phyloP scores from a whole-genome alignment of 495 filamentous ascomycete genomes.

The Aspergillus asperescens region DNA sequence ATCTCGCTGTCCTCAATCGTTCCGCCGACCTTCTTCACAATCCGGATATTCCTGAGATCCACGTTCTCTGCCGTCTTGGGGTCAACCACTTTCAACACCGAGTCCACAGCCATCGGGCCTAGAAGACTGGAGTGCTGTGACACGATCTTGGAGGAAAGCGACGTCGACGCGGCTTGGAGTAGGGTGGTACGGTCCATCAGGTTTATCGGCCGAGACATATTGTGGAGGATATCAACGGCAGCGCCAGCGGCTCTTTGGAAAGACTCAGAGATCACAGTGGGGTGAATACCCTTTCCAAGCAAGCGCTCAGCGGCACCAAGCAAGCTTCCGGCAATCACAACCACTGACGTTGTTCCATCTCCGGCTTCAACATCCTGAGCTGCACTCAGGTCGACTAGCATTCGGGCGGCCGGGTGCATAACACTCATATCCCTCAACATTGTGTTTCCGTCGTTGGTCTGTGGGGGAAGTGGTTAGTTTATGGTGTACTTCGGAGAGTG shows the following conservation, averaged over 20 bases:
- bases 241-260: slow-evolving; percentile 91
- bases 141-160: slow-evolving; percentile 97
- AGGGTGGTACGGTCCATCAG: slow-evolving; percentile 83
- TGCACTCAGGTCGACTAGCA: slow-evolving; percentile 94
- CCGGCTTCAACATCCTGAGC: slow-evolving; percentile 98
- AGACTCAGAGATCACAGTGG: slow-evolving; percentile 93
- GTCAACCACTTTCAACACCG: slow-evolving; percentile 91
- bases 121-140: slow-evolving; percentile 90
- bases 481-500: not conserved
- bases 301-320: slow-evolving; percentile 89
- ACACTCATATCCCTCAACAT: slow-evolving; percentile 99
- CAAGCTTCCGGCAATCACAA: slow-evolving; percentile 92
- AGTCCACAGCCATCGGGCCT: slow-evolving; percentile 94
- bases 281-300: slow-evolving; percentile 89
- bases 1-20: slow-evolving; percentile 98
- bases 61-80: slow-evolving; percentile 93
- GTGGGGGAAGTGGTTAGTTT: slow-evolving; percentile 5
- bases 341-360: slow-evolving; percentile 96
- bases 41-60: slow-evolving; percentile 90
- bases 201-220: slow-evolving; percentile 92
- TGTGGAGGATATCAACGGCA: slow-evolving; percentile 82
- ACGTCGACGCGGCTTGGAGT: slow-evolving; percentile 93
- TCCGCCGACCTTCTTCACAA: slow-evolving; percentile 95
- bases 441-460: slow-evolving; percentile 97
- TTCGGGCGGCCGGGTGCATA: slow-evolving; percentile 96